Percentiles rank a stretch among this genome's conserved stretches.
Conservation (phyloP, 345 rosid species). For the Melaleuca quinquenervia region DNA sequence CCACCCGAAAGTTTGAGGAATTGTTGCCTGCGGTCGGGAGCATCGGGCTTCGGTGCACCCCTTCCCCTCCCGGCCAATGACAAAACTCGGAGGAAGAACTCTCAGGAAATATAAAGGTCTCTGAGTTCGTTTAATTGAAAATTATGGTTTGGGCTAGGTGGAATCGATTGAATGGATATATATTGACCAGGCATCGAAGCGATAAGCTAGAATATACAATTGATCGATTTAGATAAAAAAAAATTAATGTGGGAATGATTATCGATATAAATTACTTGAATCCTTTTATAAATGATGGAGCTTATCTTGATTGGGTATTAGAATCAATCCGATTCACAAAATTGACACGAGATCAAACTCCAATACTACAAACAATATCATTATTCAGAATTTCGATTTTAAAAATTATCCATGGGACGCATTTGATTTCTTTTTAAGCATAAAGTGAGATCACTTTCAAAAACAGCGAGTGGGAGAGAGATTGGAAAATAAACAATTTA, state of each 20-base stretch:
- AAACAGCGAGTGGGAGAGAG: no score
- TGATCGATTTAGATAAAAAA: background rate
- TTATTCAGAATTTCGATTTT: background rate
- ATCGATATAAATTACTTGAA: background rate
- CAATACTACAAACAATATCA: rapidly evolving
- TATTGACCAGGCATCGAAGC: rapidly evolving
- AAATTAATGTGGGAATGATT: background rate
- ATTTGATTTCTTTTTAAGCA: background rate
- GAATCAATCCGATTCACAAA: background rate
- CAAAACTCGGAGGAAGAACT: background rate
- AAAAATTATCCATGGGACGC: background rate
- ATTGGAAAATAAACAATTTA: no score
- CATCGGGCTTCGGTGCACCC: background rate
- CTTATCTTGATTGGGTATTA: background rate
- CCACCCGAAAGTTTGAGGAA: background rate
- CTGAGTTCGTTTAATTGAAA: background rate
- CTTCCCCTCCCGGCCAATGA: background rate
- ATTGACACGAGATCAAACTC: background rate
- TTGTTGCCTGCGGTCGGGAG: background rate
- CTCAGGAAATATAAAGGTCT: background rate
- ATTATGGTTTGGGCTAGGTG: background rate
- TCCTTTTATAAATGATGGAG: background rate
- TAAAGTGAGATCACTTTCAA: background rate
- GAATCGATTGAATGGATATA: background rate
- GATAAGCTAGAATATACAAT: background rate